Conservation (phyloP, 1,284 basidiomycete species). For the Ustilago cynodontis region DNA sequence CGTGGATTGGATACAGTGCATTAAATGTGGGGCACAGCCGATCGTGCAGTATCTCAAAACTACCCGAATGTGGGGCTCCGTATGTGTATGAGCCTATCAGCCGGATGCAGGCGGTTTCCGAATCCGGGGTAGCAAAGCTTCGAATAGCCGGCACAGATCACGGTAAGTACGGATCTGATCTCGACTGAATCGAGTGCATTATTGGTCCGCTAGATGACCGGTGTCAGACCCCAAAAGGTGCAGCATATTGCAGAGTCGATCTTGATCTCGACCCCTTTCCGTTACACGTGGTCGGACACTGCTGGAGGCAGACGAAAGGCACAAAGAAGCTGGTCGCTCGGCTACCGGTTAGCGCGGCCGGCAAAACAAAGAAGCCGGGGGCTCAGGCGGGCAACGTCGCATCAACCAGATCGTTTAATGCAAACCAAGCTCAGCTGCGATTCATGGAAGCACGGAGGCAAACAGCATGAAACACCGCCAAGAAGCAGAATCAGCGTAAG, state of each 20-base stretch:
- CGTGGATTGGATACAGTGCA: background rate
- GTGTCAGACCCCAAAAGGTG: background rate
- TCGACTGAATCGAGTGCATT: background rate
- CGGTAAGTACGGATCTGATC: background rate
- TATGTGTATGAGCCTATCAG: background rate
- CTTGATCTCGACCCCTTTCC: constrained; percentile 4
- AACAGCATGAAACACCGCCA: constrained; percentile 11
- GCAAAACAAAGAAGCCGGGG: constrained; percentile 30
- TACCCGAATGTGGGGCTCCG: constrained; percentile 12
- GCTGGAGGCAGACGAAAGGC: background rate
- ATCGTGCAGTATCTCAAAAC: background rate
- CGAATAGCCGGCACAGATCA: background rate
- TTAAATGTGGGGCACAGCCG: background rate
- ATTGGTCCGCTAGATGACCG: background rate
- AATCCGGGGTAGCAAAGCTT: background rate
- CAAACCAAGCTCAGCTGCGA: constrained; percentile 1
- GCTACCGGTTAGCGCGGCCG: constrained; percentile 30
- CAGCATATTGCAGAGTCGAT: background rate
- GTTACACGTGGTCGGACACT: background rate
- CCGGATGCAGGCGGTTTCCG: background rate
- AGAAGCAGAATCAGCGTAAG: constrained; percentile 12
- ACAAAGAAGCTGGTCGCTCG: background rate
- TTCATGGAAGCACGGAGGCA: background rate
- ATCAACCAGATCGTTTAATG: background rate
- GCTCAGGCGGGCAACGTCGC: constrained; percentile 9